Evolutionary conservation across 176 grass and related monocot genomes (phyloP).

Genomic region (Rhynchospora tenuis): DNA sequence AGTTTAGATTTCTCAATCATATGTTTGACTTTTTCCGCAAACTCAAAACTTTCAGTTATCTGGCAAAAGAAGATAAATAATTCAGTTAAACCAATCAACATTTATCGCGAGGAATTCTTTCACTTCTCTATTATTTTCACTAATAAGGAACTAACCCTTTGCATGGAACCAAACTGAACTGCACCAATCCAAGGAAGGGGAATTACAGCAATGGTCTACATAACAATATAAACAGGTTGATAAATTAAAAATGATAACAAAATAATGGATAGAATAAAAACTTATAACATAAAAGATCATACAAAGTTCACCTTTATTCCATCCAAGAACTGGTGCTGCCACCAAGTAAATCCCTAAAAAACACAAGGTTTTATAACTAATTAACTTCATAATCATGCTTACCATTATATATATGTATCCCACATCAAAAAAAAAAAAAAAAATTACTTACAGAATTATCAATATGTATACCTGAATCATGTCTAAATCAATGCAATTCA

Average conservation of each 20-base stretch:
- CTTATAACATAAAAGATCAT: slow-evolving; percentile 13
- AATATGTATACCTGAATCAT: slow-evolving; percentile 52
- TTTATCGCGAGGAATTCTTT: slow-evolving; percentile 16
- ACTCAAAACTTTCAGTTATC: slow-evolving; percentile 67
- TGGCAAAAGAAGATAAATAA: slow-evolving; percentile 30
- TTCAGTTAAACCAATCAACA: background rate
- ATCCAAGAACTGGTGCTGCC: slow-evolving; percentile 74
- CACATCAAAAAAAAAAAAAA: background rate
- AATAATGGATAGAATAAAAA: slow-evolving; percentile 5
- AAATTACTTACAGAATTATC: background rate
- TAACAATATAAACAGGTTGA: slow-evolving; percentile 21
- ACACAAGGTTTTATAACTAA: slow-evolving; percentile 17
- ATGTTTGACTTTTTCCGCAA: slow-evolving; percentile 55
- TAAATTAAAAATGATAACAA: slow-evolving; percentile 21
- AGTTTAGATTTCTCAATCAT: slow-evolving; percentile 29
- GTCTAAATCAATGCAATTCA: slow-evolving; percentile 35
- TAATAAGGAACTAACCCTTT: slow-evolving; percentile 54
- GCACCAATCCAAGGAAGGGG: slow-evolving; percentile 58
- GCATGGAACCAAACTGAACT: slow-evolving; percentile 69
- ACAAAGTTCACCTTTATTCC: slow-evolving; percentile 61
- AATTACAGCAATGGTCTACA: slow-evolving; percentile 73
- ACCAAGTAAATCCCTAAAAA: slow-evolving; percentile 81
- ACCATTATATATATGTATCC: background rate
- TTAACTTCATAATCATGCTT: background rate
- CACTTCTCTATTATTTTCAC: slow-evolving; percentile 10